phyloP scores from a whole-genome alignment of 1,284 basidiomycete genomes.

The Leccinum griseonigrum region DNA sequence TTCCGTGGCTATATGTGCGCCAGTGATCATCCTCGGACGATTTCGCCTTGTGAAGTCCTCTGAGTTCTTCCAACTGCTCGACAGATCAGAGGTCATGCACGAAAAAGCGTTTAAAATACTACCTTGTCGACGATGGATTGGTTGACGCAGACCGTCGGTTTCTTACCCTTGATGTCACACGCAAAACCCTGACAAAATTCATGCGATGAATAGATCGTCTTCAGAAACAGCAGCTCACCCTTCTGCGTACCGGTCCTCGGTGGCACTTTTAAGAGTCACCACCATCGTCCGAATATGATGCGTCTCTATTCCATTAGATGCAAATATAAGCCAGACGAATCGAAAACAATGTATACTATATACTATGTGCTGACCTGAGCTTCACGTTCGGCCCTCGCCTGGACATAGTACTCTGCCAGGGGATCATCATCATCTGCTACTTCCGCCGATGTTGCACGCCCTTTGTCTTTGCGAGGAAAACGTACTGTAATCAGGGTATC shows the following conservation, averaged over 20 bases:
- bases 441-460: background rate
- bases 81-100: conserved; percentile 1
- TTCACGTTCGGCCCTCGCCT: conserved; percentile 49
- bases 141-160: conserved; percentile 44
- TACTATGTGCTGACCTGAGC: conserved; percentile 35
- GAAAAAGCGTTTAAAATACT: conserved; percentile 1
- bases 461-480: conserved; percentile 27
- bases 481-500: conserved; percentile 24
- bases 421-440: conserved; percentile 43
- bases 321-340: background rate
- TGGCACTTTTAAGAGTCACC: conserved; percentile 6
- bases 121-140: conserved; percentile 71
- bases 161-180: conserved; percentile 50
- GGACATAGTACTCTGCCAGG: conserved; percentile 58
- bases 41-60: conserved; percentile 57
- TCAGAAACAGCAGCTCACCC: conserved; percentile 10
- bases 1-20: conserved; percentile 59
- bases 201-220: background rate
- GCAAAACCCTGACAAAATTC: conserved; percentile 47
- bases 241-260: conserved; percentile 8
- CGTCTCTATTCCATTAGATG: conserved; percentile 23
- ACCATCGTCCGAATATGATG: conserved; percentile 27
- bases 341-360: background rate
- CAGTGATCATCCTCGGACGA: conserved; percentile 56
- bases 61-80: conserved; percentile 58